Conservation (phyloP, 2,329 filamentous ascomycete genomes). For the Coniochaeta prunicola region DNA sequence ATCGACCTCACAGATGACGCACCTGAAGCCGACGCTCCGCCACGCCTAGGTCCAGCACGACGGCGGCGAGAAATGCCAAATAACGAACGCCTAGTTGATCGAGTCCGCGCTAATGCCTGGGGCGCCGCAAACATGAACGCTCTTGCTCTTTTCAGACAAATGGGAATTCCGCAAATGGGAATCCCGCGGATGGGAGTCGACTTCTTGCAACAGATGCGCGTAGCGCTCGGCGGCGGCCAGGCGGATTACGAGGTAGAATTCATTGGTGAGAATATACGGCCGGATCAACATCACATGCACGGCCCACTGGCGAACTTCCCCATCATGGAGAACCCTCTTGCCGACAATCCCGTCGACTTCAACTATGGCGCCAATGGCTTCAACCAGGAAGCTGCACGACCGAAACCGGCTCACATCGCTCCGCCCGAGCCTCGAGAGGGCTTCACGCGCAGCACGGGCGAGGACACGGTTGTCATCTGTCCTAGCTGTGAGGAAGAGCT, state of each 20-base stretch:
- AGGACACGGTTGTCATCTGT: conserved; percentile 70
- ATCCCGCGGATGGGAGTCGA: not conserved
- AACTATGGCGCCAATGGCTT: conserved; percentile 25
- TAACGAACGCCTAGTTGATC: not conserved
- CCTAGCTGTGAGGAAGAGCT: conserved; percentile 83
- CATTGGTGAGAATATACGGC: conserved; percentile 11
- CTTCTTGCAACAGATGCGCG: conserved; percentile 5
- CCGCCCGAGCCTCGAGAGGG: conserved; percentile 62
- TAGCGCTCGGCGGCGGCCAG: conserved; percentile 1
- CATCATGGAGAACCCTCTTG: conserved; percentile 17
- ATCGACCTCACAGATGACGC: conserved; percentile 48
- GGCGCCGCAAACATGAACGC: not conserved
- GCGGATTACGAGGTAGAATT: conserved; percentile 21
- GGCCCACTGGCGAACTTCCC: not conserved
- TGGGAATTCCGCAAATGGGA: not conserved
- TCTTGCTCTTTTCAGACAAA: not conserved
- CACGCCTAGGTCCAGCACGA: not conserved
- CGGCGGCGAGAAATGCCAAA: not conserved
- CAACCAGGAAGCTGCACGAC: conserved; percentile 22
- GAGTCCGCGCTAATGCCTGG: not conserved
- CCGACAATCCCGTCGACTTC: conserved; percentile 19
- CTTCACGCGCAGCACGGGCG: conserved; percentile 70
- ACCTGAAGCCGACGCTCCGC: conserved; percentile 17
- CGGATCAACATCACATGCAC: not conserved
- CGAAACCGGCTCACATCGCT: conserved; percentile 50